Evolutionary conservation across 2,329 filamentous ascomycete genomes (phyloP), one percentile per base, ranked within the genome.

Genomic region (Peltaster fructicola): DNA sequence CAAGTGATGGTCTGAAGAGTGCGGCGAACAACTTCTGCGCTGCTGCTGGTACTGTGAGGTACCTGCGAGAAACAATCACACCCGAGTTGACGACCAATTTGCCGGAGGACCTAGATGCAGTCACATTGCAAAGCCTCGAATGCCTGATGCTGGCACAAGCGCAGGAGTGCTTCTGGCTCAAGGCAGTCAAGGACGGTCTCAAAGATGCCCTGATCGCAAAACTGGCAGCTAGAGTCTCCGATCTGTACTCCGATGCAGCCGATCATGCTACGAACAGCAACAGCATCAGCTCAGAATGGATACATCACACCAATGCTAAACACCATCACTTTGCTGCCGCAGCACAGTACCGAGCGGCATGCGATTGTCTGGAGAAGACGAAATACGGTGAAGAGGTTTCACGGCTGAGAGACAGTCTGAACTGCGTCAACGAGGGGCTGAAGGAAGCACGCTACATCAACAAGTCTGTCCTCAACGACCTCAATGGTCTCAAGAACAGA

Each of bases 121-220:
- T 78, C 43, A 93, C 84, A 0, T 60, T 98, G 23, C 77, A 85
- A 40, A 80, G 79, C 25, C 55, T 95, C 22, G 68, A 78, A 38
- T 69, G 85, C 47, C 62, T 98, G 15, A 70, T 91, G 48, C 63
- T 98, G 7, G 85, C 84, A 1, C 82, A 98, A 48, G 84, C 77
- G 14, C 88, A 98, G 46, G 88, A 98, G 54, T 95, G 84, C 47
- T 95, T 88, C 52, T 98, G 88, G 88, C 77, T 88, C 39, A 95
- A 92, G 48, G 85, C 88, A 1, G 84, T 91, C 30, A 84, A 90
- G 57, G 85, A 93, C 46, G 73, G 74, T 13, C 71, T 92, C 54
- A 93, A 91, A 49, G 88, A 98, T 47, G 77, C 72, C 2, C 80
- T 76, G 1, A 91, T 98, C 33, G 79, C 88, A 3, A 88, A 90